Conservation (phyloP, 495 filamentous ascomycete species). For the Penicillium waksmanii region DNA sequence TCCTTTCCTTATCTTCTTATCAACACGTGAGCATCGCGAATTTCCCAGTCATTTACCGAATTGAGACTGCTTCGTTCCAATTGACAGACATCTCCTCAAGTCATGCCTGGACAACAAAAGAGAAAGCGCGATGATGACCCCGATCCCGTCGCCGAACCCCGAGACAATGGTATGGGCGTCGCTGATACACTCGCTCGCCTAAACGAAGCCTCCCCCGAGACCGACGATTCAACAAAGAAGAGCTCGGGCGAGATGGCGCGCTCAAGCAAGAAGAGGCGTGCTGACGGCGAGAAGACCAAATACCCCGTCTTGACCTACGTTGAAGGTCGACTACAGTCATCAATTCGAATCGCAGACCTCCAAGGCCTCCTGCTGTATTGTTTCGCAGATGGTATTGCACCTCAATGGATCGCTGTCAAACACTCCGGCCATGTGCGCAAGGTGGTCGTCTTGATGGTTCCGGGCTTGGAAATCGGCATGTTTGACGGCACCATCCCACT, state of each 20-base stretch:
- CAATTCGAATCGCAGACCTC: conserved; percentile 76
- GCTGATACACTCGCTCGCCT: conserved; percentile 38
- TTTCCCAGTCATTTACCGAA: conserved; percentile 2
- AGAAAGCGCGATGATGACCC: conserved; percentile 40
- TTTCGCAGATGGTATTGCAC: conserved; percentile 79
- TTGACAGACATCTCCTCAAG: not conserved
- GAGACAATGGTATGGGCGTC: conserved; percentile 31
- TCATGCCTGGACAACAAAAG: conserved; percentile 35
- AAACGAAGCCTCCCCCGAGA: conserved; percentile 25
- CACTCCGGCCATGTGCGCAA: conserved; percentile 77
- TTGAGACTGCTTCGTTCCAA: no score
- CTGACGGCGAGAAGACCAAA: conserved; percentile 63
- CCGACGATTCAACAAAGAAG: conserved; percentile 13
- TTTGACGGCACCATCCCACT: conserved; percentile 71
- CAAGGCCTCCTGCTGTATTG: conserved; percentile 86
- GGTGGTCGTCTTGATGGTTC: conserved; percentile 91
- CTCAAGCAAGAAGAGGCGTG: conserved; percentile 31
- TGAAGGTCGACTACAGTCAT: conserved; percentile 67
- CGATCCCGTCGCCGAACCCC: conserved; percentile 25
- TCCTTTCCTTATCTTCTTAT: conserved; percentile 4
- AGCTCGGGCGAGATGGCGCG: conserved; percentile 28
- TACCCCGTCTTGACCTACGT: conserved; percentile 77
- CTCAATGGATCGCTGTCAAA: conserved; percentile 84
- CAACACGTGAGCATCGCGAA: conserved; percentile 19
- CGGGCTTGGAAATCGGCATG: conserved; percentile 87